Percentiles rank a stretch among this genome's conserved stretches.
phyloP scores from a whole-genome alignment of 2,329 filamentous ascomycete genomes.

The Pleoardoris graminearum region DNA sequence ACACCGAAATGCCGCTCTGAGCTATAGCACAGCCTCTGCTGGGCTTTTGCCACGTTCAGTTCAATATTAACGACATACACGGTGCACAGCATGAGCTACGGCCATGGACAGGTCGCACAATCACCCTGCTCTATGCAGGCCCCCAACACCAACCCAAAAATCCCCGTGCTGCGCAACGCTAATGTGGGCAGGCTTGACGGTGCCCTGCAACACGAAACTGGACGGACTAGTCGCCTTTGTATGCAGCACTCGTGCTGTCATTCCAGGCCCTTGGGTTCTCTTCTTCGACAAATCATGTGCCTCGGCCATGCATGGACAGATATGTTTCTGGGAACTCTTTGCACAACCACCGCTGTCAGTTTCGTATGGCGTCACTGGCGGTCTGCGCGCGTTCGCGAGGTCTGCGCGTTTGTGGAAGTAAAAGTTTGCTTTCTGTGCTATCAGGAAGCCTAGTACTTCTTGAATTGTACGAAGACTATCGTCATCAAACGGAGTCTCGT shows the following conservation, averaged over 20 bases:
- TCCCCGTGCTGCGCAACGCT: neutral
- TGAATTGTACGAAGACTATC: neutral
- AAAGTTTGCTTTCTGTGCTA: neutral
- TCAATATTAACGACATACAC: neutral
- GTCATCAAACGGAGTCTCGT: neutral
- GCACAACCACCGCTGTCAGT: neutral
- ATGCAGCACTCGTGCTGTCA: conserved; percentile 14
- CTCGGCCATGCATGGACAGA: neutral
- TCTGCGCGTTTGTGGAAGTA: neutral
- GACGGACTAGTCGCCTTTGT: conserved; percentile 17
- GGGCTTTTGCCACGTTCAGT: neutral
- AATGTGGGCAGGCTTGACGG: neutral
- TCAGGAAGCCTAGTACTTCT: neutral
- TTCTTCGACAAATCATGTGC: neutral
- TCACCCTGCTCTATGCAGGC: conserved; percentile 12
- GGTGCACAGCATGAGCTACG: conserved; percentile 16
- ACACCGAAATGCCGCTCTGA: neutral
- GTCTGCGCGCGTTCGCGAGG: neutral
- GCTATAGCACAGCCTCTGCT: neutral
- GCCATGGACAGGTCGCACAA: conserved; percentile 13
- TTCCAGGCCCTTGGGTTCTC: neutral
- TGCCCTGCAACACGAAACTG: conserved; percentile 1
- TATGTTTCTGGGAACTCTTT: neutral
- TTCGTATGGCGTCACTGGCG: neutral
- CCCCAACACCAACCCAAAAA: neutral